These are phyloP conservation scores for Fagopyrum esculentum DNA, from an alignment of 148 eudicot genomes.

Conservation along the genomic window DNA sequence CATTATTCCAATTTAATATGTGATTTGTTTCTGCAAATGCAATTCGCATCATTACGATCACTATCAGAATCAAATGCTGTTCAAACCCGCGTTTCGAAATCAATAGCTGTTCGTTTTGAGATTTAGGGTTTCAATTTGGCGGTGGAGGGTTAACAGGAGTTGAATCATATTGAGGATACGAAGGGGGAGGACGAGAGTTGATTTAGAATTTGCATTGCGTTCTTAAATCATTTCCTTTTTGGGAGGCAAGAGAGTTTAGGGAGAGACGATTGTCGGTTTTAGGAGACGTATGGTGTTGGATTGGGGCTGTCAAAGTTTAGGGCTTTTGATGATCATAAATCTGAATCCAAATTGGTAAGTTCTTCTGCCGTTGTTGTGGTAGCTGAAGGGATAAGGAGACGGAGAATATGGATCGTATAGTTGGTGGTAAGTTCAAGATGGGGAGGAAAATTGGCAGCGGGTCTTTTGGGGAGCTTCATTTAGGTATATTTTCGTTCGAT, in stretches of 20 bases:
- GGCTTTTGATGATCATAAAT: slow-evolving; percentile 11
- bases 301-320: neutral
- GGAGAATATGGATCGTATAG: slow-evolving; percentile 57
- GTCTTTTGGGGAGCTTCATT: slow-evolving; percentile 85
- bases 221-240: neutral
- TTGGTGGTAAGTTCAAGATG: slow-evolving; percentile 72
- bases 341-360: slow-evolving; percentile 12
- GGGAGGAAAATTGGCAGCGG: slow-evolving; percentile 92
- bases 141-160: neutral
- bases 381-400: slow-evolving; percentile 16
- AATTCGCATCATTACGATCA: slow-evolving; percentile 18
- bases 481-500: slow-evolving; percentile 35
- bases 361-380: slow-evolving; percentile 12
- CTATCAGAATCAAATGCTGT: neutral
- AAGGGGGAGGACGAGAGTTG: neutral
- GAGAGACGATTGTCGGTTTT: slow-evolving; percentile 7
- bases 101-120: neutral
- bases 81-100: neutral
- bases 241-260: slow-evolving; percentile 8
- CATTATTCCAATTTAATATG: neutral
- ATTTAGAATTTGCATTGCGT: slow-evolving; percentile 3
- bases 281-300: slow-evolving; percentile 1
- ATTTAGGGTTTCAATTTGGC: slow-evolving; percentile 22
- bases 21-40: neutral
- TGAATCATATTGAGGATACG: neutral